These are phyloP conservation scores for Ceratobasidium sp. DNA, from an alignment of 1,284 basidiomycete species.

Conservation along the genomic window DNA sequence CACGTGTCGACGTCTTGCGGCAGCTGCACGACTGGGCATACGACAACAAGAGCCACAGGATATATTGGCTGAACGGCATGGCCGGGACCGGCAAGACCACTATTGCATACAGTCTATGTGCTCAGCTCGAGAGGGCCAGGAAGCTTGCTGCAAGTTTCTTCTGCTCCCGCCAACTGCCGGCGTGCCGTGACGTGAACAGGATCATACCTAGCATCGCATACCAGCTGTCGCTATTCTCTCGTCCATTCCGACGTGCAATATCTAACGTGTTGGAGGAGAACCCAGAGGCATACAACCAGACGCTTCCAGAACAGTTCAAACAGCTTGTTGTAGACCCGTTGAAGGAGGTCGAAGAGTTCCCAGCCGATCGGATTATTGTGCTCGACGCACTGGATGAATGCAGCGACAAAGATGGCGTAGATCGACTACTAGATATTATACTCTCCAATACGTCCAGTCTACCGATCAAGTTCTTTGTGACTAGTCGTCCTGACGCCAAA, in stretches of 20 bases:
- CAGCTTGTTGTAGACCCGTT: neutral
- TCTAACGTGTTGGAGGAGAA: neutral
- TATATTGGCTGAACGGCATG: conserved; percentile 53
- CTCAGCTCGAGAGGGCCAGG: conserved; percentile 19
- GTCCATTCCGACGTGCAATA: conserved; percentile 17
- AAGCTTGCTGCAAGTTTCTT: conserved; percentile 55
- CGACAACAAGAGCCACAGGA: conserved; percentile 14
- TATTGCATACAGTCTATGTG: conserved; percentile 51
- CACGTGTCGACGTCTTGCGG: conserved; percentile 48
- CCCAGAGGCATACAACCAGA: conserved; percentile 2
- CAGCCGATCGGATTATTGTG: neutral
- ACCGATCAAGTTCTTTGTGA: conserved; percentile 3
- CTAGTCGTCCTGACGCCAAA: neutral
- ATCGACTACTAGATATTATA: neutral
- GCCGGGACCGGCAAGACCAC: conserved; percentile 52
- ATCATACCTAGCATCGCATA: conserved; percentile 44
- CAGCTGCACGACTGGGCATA: conserved; percentile 48
- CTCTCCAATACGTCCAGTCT: neutral
- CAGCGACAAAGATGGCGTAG: neutral
- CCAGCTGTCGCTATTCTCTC: conserved; percentile 39
- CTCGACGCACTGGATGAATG: conserved; percentile 20
- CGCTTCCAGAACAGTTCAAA: neutral
- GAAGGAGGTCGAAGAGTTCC: neutral
- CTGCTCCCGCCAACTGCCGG: conserved; percentile 52
- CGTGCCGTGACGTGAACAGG: conserved; percentile 21